Evolutionary conservation across 1,284 basidiomycete species (phyloP), one percentile per base, ranked within the genome.

Genomic region (Microbotryum intermedium): DNA sequence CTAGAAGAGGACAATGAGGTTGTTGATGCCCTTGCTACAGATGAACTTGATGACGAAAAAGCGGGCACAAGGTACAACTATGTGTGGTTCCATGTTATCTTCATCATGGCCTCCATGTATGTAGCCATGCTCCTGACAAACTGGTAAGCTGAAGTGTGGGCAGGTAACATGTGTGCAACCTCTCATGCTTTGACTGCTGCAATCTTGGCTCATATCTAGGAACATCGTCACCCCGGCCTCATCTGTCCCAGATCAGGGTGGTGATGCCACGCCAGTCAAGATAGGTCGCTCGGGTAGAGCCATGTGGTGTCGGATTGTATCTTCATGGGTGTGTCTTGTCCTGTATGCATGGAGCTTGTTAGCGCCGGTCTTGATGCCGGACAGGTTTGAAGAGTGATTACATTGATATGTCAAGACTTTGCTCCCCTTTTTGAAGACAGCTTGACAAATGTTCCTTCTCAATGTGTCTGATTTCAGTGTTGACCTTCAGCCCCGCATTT

Each of bases 301-400:
- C 4, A 98, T 99, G 94, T 98, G 95, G 94, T 97, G 97, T 89
- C 81, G 95, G 6, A 82, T 97, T 50, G 87, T 97, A 42, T 93
- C 90, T 51, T 88, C 88, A 70, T 99, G 93, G 92, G 81, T 93
- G 39, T 95, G 90, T 75, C 87, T 93, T 76, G 71, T 84, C 47
- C 77, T 97, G 52, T 97, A 95, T 74, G 82, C 83, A 39, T 95
- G 91, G 92, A 93, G 88, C 28, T 61, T 76, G 4, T 71, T 95
- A 48, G 93, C 90, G 11, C 93, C 93, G 1, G 86, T 91, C 34
- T 62, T 95, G 30, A 79, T 92, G 82, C 92, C 92, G 50, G 93
- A 80, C 58, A 67, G 77, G 21, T 78, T 78, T 54, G 60, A 43
- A 9, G 53, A 54, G 5, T 47, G 18, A 47, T 39, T 16, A 6